phyloP scores from a whole-genome alignment of 495 filamentous ascomycete species.

The Podospora australis region DNA sequence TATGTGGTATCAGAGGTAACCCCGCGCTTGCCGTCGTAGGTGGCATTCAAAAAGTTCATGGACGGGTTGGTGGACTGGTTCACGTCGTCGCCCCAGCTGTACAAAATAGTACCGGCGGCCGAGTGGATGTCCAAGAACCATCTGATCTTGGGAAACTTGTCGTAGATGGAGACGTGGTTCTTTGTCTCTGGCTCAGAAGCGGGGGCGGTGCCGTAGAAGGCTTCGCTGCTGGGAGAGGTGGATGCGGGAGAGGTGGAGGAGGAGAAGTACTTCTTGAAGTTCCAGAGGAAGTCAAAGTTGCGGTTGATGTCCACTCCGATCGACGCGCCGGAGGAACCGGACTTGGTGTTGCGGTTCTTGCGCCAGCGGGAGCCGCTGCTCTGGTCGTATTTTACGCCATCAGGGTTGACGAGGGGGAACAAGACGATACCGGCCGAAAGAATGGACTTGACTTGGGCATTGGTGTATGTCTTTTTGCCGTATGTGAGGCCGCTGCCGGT shows the following conservation, averaged over 20 bases:
- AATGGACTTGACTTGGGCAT: slow-evolving; percentile 30
- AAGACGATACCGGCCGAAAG: slow-evolving; percentile 34
- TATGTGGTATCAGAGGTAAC: slow-evolving; percentile 27
- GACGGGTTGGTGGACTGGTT: slow-evolving; percentile 24
- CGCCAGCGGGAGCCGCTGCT: slow-evolving; percentile 30
- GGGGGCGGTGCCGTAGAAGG: slow-evolving; percentile 27
- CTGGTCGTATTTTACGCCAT: slow-evolving; percentile 35
- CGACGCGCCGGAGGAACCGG: slow-evolving; percentile 10
- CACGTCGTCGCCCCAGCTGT: slow-evolving; percentile 36
- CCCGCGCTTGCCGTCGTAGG: slow-evolving; percentile 33
- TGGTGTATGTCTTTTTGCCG: slow-evolving; percentile 33
- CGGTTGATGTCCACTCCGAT: slow-evolving; percentile 36
- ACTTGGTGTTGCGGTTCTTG: slow-evolving; percentile 35
- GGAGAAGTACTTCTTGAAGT: slow-evolving; percentile 28
- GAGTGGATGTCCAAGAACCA: slow-evolving; percentile 43
- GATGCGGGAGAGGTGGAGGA: slow-evolving; percentile 24
- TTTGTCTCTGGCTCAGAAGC: slow-evolving; percentile 34
- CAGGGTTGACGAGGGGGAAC: slow-evolving; percentile 34
- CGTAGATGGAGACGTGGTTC: slow-evolving; percentile 31
- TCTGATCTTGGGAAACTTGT: slow-evolving; percentile 30
- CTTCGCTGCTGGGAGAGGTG: slow-evolving; percentile 21
- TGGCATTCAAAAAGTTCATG: slow-evolving; percentile 32
- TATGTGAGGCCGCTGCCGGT: slow-evolving; percentile 30
- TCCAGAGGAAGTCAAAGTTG: slow-evolving; percentile 35
- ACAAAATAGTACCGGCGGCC: slow-evolving; percentile 31